Evolutionary conservation across 106 monocot species (phyloP), one percentile per base, ranked within the genome.

Genomic region (Dioscorea zingiberensis): DNA sequence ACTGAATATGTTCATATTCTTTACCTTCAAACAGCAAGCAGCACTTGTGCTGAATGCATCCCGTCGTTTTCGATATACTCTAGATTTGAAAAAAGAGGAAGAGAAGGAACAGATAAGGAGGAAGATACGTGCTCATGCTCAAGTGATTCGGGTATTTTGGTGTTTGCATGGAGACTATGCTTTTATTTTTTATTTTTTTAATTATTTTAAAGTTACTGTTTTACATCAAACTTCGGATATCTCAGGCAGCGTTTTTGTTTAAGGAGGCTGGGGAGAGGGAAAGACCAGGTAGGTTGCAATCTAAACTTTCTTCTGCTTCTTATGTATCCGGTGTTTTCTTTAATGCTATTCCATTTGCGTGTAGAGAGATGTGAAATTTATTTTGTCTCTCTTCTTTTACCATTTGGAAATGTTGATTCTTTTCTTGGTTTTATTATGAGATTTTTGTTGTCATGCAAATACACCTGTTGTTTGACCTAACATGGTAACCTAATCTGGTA

Each of bases 201-300:
- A 56, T 14, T 4, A 46, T 15, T 45, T 47, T 26, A 13, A 18
- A 17, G 63, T n/a, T 28, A 16, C 6, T 27, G n/a, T 19, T 8
- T 15, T 13, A 0, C 15, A 2, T 44, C 7, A 10, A 62, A 12
- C 60, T 53, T 11, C 18, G 44, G 27, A 13, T 79, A 77, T 74
- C 30, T 73, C 63, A 94, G 94, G 94, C 94, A 47, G 90, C 90
- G 56, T 65, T 82, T 55, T 77, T 86, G 23, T 94, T 94, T 21
- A 84, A 84, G 64, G 90, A 82, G 64, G 94, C 90, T 55, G 94
- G 76, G 21, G 73, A 80, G 64, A 82, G 45, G 28, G 80, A 56
- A 46, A n/a, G 38, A 29, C 71, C 81, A 70, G 88, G 88, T 84
- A 13, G 51, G 51, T 18, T 51, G 7, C 15, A 13, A 4, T 51